Evolutionary conservation across 345 rosid genomes (phyloP).

Genomic region (Brassica nigra): DNA sequence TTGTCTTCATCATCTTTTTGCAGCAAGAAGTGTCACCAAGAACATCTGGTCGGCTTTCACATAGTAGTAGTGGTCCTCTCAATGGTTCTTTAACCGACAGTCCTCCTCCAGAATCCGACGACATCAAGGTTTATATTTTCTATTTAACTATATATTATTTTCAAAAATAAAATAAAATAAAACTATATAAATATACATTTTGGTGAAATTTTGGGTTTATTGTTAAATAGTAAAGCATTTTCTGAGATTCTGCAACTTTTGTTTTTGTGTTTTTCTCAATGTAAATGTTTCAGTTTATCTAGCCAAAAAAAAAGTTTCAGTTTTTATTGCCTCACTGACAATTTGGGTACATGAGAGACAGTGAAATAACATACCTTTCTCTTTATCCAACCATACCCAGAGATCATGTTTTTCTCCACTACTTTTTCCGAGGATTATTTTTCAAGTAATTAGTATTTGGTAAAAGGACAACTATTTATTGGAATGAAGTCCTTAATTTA

Average conservation of each 20-base stretch:
- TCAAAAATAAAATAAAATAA: no score
- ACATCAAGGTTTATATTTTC: conserved; percentile 60
- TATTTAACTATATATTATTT: not conserved
- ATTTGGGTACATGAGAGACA: conserved; percentile 42
- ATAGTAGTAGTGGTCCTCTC: conserved; percentile 91
- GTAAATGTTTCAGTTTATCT: conserved; percentile 11
- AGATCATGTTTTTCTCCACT: conserved; percentile 32
- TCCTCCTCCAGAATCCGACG: conserved; percentile 92
- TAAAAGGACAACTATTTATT: not conserved
- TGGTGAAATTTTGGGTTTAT: not conserved
- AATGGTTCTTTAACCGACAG: conserved; percentile 87
- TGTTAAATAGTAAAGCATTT: conserved; percentile 9
- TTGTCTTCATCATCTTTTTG: conserved; percentile 25
- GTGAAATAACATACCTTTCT: conserved; percentile 55
- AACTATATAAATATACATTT: not conserved
- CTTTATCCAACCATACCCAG: conserved; percentile 40
- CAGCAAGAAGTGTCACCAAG: conserved; percentile 97
- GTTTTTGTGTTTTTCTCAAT: conserved; percentile 15
- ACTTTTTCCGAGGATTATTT: conserved; percentile 31
- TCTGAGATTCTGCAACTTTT: conserved; percentile 17
- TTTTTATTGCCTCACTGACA: conserved; percentile 40
- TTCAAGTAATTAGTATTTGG: not conserved
- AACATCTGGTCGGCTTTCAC: conserved; percentile 85
- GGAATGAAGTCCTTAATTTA: not conserved
- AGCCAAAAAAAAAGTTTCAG: not conserved